Conservation (phyloP, 331 rosid genomes). For the Saraca asoca region DNA sequence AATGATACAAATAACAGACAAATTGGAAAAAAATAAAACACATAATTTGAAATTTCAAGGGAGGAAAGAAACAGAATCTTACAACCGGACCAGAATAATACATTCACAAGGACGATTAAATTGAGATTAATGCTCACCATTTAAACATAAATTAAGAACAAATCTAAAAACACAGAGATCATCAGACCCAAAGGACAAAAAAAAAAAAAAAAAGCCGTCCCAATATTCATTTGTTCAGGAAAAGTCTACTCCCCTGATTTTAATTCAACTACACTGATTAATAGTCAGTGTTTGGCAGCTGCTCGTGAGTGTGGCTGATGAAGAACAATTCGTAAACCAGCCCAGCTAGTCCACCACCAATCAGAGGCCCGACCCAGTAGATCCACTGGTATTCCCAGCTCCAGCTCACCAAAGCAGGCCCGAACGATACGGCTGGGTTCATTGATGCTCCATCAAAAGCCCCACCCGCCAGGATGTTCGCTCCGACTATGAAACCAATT, state of each 20-base stretch:
- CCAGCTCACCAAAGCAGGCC: slow-evolving; percentile 94
- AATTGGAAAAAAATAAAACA: background rate
- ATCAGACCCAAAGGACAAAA: background rate
- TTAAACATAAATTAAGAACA: slow-evolving; percentile 34
- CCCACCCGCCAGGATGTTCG: slow-evolving; percentile 85
- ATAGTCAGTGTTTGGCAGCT: slow-evolving; percentile 60
- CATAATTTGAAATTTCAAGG: background rate
- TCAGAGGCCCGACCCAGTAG: slow-evolving; percentile 90
- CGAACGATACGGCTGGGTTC: slow-evolving; percentile 94
- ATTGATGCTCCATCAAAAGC: slow-evolving; percentile 89
- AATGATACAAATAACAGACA: background rate
- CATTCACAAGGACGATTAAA: slow-evolving; percentile 35
- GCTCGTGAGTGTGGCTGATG: slow-evolving; percentile 72
- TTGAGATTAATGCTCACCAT: slow-evolving; percentile 43
- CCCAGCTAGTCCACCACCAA: slow-evolving; percentile 85
- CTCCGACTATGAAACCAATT: slow-evolving; percentile 95
- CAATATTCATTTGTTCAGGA: background rate
- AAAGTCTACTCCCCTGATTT: background rate
- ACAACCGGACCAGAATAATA: slow-evolving; percentile 11
- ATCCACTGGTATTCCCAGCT: slow-evolving; percentile 80
- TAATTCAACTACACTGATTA: slow-evolving; percentile 11
- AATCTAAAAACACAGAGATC: slow-evolving; percentile 31
- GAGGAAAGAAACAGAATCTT: background rate
- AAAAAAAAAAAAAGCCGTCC: slow-evolving; percentile 21
- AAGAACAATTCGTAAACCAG: slow-evolving; percentile 64